Percentiles rank a stretch among this genome's conserved stretches.
phyloP scores from a whole-genome alignment of 2,329 filamentous ascomycete species.

The Gremmenia infestans region DNA sequence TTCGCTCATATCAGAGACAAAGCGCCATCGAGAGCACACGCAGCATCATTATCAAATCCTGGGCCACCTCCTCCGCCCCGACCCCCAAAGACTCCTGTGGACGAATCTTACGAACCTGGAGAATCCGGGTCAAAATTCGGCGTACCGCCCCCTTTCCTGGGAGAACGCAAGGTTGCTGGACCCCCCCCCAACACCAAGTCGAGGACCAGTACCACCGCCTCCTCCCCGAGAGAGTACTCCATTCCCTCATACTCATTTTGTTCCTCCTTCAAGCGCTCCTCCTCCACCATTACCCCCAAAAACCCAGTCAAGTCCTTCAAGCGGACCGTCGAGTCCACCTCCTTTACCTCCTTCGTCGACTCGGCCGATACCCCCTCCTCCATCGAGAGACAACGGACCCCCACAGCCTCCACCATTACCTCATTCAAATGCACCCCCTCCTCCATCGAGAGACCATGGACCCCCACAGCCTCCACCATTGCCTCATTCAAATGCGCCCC shows the following conservation, averaged over 20 bases:
- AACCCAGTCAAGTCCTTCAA: conserved; percentile 37
- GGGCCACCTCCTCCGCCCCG: conserved; percentile 64
- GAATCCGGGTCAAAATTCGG: conserved; percentile 53
- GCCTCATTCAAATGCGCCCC: conserved; percentile 35
- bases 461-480: conserved; percentile 32
- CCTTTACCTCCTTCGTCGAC: conserved; percentile 46
- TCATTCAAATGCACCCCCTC: conserved; percentile 39
- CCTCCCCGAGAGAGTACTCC: conserved; percentile 49
- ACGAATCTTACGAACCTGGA: conserved; percentile 53
- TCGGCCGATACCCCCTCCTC: conserved; percentile 49
- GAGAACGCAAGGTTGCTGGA: conserved; percentile 52
- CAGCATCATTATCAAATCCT: conserved; percentile 45
- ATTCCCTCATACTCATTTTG: conserved; percentile 43
- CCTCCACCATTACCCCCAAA: conserved; percentile 42
- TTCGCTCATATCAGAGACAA: conserved; percentile 56
- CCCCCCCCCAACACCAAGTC: conserved; percentile 72
- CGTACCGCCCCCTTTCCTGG: conserved; percentile 75
- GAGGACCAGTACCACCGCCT: conserved; percentile 67
- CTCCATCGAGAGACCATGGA: conserved; percentile 38
- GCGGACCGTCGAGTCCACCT: conserved; percentile 35
- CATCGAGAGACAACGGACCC: conserved; percentile 33
- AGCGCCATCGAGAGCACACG: conserved; percentile 40
- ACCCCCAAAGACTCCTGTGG: conserved; percentile 65
- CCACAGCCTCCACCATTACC: conserved; percentile 33
- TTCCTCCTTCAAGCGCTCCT: conserved; percentile 31